Evolutionary conservation across 177 flowering plant genomes (phyloP), one percentile per base, ranked within the genome.

Genomic region (Vitis hybrid): DNA sequence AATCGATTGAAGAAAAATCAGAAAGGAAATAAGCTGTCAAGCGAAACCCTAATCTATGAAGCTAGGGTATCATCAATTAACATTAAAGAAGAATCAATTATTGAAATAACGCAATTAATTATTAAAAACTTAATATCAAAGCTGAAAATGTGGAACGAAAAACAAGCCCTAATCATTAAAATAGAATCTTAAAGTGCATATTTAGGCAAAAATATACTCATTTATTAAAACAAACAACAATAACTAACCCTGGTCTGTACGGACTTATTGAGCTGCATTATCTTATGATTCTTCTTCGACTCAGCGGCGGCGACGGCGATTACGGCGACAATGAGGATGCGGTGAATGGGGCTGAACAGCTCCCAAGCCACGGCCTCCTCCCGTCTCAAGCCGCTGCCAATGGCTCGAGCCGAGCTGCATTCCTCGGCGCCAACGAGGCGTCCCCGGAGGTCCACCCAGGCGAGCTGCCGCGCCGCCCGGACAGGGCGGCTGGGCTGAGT

Each of bases 321-420:
- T 3, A 89, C 84, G 16, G 98, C 91, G 1, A 94, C 96, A 6
- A 90, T 70, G 48, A 93, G 78, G 53, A 93, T 76, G 52, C 98
- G 78, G 14, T 93, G 93, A 56, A 93, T 80, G 13, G 97, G 98
- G 69, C 77, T 86, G 66, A 94, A 94, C 55, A 93, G 79, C 72
- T 91, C 91, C 98, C 98, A 94, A 50, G 93, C 91, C 68, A 79
- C 70, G n/a, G 85, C 84, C 64, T 87, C 88, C 14, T 81, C 80
- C 5, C 14, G 69, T 33, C 82, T 63, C 77, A 88, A 73, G 2
- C 77, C 75, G 52, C 83, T 83, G 1, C 85, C 85, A 11, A 94
- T 76, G 33, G 84, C 48, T 22, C 52, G 64, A 62, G 85, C 87
- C 2, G 95, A 88, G 67, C 84, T 87, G 33, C 94, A 93, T 73